Percentiles rank a stretch among this genome's conserved stretches.
Conservation (phyloP, 2,329 filamentous ascomycete species). For the Phyllosticta paracitricarpa region DNA sequence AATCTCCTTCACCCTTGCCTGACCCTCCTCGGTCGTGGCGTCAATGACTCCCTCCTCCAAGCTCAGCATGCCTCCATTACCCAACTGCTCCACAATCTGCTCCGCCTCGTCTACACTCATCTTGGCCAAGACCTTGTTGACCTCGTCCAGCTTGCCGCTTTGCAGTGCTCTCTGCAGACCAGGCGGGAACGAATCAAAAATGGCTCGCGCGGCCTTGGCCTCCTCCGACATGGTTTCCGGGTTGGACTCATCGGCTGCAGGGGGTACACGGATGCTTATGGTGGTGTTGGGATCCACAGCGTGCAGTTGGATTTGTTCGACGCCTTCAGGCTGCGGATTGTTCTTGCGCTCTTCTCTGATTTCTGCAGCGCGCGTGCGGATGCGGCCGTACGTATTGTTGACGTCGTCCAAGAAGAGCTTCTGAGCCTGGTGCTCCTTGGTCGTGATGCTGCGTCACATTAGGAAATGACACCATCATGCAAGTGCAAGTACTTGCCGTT, state of each 20-base stretch:
- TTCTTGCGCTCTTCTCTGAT: slow-evolving; percentile 51
- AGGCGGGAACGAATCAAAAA: slow-evolving; percentile 76
- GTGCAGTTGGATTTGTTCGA: slow-evolving; percentile 96
- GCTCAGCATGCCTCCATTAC: slow-evolving; percentile 79
- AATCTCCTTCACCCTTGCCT: slow-evolving; percentile 66
- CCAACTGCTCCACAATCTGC: slow-evolving; percentile 68
- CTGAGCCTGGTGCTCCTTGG: slow-evolving; percentile 77
- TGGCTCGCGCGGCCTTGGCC: slow-evolving; percentile 58
- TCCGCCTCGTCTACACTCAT: slow-evolving; percentile 86
- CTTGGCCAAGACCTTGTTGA: slow-evolving; percentile 77
- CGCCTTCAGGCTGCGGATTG: slow-evolving; percentile 48
- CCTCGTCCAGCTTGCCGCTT: slow-evolving; percentile 78
- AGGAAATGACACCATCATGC: background rate
- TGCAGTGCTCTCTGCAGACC: slow-evolving; percentile 75
- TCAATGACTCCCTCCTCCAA: slow-evolving; percentile 92
- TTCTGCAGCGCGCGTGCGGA: slow-evolving; percentile 65
- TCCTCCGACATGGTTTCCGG: slow-evolving; percentile 15
- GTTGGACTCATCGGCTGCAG: slow-evolving; percentile 35
- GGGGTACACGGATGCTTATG: slow-evolving; percentile 78
- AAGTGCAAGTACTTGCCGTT: slow-evolving; percentile 43
- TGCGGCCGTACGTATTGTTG: slow-evolving; percentile 73
- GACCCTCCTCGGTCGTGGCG: slow-evolving; percentile 79
- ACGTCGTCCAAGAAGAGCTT: slow-evolving; percentile 92
- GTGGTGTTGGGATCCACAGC: slow-evolving; percentile 81
- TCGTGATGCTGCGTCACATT: slow-evolving; percentile 54